These are phyloP conservation scores for Gentiana straminea DNA, from an alignment of 257 asterid genomes.

Conservation along the genomic window DNA sequence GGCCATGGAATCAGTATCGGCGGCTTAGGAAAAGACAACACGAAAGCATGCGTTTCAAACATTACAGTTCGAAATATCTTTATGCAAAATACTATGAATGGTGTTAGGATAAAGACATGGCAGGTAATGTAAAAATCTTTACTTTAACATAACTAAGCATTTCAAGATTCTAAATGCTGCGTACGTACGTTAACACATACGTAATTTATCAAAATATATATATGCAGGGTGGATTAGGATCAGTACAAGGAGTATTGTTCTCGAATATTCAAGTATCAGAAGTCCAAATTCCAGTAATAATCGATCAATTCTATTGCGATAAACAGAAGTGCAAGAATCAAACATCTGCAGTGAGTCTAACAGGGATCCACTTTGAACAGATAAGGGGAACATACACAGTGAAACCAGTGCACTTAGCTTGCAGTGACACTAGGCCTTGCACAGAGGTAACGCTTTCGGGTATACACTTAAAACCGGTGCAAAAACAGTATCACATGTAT, in stretches of 20 bases:
- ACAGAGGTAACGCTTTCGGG: conserved; percentile 53
- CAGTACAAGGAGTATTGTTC: conserved; percentile 62
- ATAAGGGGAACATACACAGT: conserved; percentile 87
- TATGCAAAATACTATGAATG: conserved; percentile 61
- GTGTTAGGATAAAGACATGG: conserved; percentile 82
- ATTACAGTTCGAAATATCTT: conserved; percentile 57
- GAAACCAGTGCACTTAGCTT: conserved; percentile 81
- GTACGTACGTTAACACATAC: too few relatives aligned
- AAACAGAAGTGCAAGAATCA: conserved; percentile 60
- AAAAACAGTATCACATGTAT: conserved; percentile 59
- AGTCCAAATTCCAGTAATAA: conserved; percentile 75
- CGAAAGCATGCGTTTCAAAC: conserved; percentile 82
- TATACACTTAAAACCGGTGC: conserved; percentile 52
- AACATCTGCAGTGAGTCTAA: conserved; percentile 62
- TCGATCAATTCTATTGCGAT: conserved; percentile 92
- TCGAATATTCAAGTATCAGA: conserved; percentile 75
- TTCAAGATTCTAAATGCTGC: too few relatives aligned
- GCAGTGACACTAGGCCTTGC: conserved; percentile 78
- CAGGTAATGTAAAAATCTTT: conserved; percentile 39
- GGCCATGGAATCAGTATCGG: conserved; percentile 98
- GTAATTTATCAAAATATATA: too few relatives aligned
- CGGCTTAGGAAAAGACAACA: conserved; percentile 64
- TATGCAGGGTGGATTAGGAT: conserved; percentile 84
- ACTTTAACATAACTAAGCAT: neutral
- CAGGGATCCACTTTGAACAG: conserved; percentile 65